These are phyloP conservation scores for Rhytidiadelphus loreus DNA, from an alignment of 225 moss, liverwort and hornwort genomes.

Conservation along the genomic window DNA sequence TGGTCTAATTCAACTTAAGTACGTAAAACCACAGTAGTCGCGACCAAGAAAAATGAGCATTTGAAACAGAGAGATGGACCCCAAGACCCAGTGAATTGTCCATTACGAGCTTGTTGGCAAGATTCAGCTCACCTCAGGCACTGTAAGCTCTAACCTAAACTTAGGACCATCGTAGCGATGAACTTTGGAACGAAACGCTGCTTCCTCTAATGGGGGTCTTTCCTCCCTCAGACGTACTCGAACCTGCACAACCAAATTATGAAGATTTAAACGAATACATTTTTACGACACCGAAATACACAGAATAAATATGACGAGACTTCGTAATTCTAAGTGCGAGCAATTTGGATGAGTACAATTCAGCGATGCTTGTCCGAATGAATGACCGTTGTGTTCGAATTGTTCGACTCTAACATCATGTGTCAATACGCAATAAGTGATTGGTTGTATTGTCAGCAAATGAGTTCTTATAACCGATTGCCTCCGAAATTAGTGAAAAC, in stretches of 20 bases:
- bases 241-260: constrained; percentile 40
- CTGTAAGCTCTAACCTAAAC: constrained; percentile 83
- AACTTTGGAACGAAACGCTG: constrained; percentile 70
- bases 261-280: neutral
- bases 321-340: neutral
- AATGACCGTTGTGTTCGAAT: neutral
- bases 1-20: neutral
- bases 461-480: neutral
- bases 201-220: constrained; percentile 71
- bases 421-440: neutral
- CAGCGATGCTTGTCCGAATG: neutral
- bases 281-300: neutral
- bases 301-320: neutral
- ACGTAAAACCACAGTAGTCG: neutral
- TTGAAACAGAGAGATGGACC: neutral
- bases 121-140: constrained; percentile 50
- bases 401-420: neutral
- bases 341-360: neutral
- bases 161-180: constrained; percentile 85
- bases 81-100: neutral
- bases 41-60: neutral
- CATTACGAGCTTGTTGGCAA: neutral
- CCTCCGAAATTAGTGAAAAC: neutral
- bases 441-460: neutral
- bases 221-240: constrained; percentile 79